Conservation (phyloP, 345 rosid genomes). For the Ailanthus altissimus region DNA sequence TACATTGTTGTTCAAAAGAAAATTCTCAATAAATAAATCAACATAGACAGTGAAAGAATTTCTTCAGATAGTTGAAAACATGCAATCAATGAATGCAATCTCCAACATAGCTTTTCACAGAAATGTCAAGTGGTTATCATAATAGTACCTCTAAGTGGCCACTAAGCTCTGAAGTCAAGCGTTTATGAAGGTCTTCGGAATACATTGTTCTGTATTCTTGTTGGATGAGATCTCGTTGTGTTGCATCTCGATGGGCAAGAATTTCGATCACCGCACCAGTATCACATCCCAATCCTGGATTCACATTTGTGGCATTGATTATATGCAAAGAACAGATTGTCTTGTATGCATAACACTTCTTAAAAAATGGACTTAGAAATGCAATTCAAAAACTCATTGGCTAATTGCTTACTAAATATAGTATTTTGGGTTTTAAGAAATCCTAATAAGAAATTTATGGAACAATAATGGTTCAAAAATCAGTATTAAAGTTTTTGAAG, state of each 20-base stretch:
- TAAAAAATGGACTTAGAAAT: no score
- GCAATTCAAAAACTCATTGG: no score
- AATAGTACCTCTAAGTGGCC: constrained; percentile 61
- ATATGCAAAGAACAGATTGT: neutral
- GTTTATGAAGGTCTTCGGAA: constrained; percentile 46
- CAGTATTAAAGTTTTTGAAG: no score
- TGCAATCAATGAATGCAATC: neutral
- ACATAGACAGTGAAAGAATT: neutral
- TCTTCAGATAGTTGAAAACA: neutral
- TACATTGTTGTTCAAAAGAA: neutral
- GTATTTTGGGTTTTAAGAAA: neutral
- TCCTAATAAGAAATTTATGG: neutral
- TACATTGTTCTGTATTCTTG: constrained; percentile 53
- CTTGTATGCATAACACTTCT: neutral
- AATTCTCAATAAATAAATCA: neutral
- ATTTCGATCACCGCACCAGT: constrained; percentile 49
- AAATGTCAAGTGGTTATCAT: neutral
- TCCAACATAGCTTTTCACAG: constrained; percentile 8
- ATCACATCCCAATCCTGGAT: constrained; percentile 63
- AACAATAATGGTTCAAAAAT: no score
- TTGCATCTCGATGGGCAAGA: constrained; percentile 66
- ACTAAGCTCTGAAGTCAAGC: constrained; percentile 56
- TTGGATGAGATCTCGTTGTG: constrained; percentile 57
- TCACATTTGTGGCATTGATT: neutral
- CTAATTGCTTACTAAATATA: no score